Percentiles rank a stretch among this genome's conserved stretches.
Evolutionary conservation across 2,329 filamentous ascomycete genomes (phyloP).

Genomic region (Cladophialophora yegresii): DNA sequence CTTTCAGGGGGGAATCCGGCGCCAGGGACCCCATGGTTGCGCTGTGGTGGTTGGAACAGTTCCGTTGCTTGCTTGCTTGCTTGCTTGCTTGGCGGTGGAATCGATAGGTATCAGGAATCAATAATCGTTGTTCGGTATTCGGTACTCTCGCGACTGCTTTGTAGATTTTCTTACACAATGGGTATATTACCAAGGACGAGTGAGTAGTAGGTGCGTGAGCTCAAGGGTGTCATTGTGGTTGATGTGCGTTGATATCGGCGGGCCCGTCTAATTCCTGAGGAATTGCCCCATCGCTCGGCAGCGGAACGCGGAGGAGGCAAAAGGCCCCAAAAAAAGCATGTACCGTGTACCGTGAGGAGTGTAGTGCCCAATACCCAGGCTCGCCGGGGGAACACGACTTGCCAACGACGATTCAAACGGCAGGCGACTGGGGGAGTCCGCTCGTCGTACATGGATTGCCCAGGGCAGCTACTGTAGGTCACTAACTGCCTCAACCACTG

Average conservation of each 20-base stretch:
- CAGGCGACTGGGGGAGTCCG: too few relatives aligned
- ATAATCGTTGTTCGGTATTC: neutral
- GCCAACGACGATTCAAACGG: too few relatives aligned
- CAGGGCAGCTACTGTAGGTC: too few relatives aligned
- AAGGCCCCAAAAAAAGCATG: too few relatives aligned
- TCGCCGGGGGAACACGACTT: too few relatives aligned
- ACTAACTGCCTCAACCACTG: too few relatives aligned
- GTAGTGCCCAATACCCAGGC: too few relatives aligned
- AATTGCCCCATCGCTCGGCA: neutral
- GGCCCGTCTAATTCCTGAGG: neutral
- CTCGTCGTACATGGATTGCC: too few relatives aligned
- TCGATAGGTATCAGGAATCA: neutral
- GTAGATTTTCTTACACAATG: neutral
- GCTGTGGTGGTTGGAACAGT: neutral
- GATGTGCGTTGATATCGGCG: neutral
- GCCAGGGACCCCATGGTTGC: conserved; percentile 26
- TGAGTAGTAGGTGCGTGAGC: neutral
- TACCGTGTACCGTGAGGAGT: too few relatives aligned
- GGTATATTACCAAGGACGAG: too few relatives aligned
- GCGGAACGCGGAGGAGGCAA: neutral
- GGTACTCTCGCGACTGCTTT: too few relatives aligned
- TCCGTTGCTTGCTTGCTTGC: neutral
- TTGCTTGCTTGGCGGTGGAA: neutral
- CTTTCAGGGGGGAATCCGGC: conserved; percentile 25
- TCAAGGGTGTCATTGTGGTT: too few relatives aligned